Base-by-base conservation (phyloP, 768 basidiomycete species). In the Hygrocybe punicea region DNA sequence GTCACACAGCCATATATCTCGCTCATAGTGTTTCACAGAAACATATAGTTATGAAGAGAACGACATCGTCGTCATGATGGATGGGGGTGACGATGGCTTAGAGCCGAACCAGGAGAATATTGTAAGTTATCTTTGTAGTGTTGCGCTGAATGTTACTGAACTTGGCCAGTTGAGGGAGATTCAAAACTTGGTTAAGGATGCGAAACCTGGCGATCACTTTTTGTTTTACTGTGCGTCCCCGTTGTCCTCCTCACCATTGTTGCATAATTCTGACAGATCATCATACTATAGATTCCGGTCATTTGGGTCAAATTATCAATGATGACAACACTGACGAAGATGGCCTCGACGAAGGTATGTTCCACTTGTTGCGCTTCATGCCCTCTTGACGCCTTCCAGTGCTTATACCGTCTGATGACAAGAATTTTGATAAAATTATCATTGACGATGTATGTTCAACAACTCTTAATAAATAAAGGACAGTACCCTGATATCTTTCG, bases 221-320 rank as follows among this genome's bases (percentile, higher is more conserved):
- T 81, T 84, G 58, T 83, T 85, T 56, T 81, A 83, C 44, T 85
- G 83, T 84, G 53, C 56, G 78, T 65, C 8, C 23, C 42, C 1
- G 25, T 24, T 4, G 13, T 2, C 21, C 5, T 14, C 16, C 11
- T 8, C 25, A 24, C n/a, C 36, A 9, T 52, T 16, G n/a, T n/a
- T 48, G 6, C 21, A 44, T n/a, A 6, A 24, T 44, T 14, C 19
- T n/a, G 24, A 17, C 4, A 37, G 19, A 17, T 33, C 40, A 8
- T 29, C 29, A 29, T 29, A 14, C 36, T 19, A 9, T 56, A 80
- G 78, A 76, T 56, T 75, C 79, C 4, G 79, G 79, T 8, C 79
- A 80, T 57, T 74, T 74, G 2, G 53, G 56, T 10, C 79, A 80
- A 55, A 62, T 71, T 4, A 40, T 63, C 4, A 74, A 74, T 46